Evolutionary conservation across 805 yeast species (phyloP).

Genomic region (Nematodospora valgi): DNA sequence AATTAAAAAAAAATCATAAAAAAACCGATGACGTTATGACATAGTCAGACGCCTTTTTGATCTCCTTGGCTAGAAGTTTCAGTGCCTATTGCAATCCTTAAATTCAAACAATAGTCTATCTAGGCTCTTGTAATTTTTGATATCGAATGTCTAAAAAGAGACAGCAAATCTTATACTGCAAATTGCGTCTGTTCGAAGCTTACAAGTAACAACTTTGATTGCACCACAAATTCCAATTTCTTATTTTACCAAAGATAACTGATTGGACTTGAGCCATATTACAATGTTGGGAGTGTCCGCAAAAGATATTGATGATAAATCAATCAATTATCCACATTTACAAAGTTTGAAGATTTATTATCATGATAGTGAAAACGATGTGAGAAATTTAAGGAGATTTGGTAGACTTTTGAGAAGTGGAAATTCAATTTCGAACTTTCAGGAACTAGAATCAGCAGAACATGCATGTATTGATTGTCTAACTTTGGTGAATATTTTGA

Average conservation of each 20-base stretch:
- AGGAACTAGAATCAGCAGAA: constrained; percentile 5
- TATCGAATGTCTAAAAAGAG: constrained; percentile 2
- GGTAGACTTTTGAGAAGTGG: background rate
- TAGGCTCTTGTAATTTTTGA: background rate
- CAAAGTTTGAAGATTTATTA: constrained; percentile 5
- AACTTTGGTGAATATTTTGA: constrained; percentile 6
- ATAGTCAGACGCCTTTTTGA: too few species aligned
- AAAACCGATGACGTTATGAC: too few species aligned
- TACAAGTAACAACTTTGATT: constrained; percentile 3
- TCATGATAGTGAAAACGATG: constrained; percentile 1
- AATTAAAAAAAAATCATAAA: too few species aligned
- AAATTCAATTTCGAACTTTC: background rate
- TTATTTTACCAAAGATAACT: background rate
- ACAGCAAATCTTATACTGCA: constrained; percentile 2
- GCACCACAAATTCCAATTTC: constrained; percentile 3
- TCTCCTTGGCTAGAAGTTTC: too few species aligned
- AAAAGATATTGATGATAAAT: background rate
- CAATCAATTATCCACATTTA: background rate
- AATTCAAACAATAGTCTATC: background rate
- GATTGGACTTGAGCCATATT: background rate
- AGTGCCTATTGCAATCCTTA: too few species aligned
- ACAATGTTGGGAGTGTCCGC: constrained; percentile 1
- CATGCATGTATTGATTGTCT: constrained; percentile 4
- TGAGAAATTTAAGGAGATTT: constrained; percentile 1
- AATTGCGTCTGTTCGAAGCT: background rate